Evolutionary conservation across 1,284 basidiomycete genomes (phyloP).

Genomic region (Puccinia horiana): DNA sequence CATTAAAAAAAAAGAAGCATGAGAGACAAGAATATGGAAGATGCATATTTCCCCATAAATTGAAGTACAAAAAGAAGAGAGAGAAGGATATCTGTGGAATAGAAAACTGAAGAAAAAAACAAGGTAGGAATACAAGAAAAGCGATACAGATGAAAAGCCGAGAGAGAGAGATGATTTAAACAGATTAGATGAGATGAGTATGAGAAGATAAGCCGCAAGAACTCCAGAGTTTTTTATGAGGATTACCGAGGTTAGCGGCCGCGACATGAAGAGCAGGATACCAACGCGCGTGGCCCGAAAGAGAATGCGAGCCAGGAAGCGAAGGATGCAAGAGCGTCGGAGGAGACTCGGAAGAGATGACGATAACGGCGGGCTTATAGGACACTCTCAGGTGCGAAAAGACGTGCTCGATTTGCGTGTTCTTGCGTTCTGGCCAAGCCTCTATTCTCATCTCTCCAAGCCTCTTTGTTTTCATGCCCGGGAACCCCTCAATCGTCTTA

Average conservation of each 20-base stretch:
- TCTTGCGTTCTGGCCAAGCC: background rate
- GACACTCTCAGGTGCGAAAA: conserved; percentile 25
- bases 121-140: background rate
- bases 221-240: conserved; percentile 43
- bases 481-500: background rate
- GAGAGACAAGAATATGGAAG: no score
- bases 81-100: background rate
- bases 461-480: background rate
- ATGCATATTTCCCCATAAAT: no score
- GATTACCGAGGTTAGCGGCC: conserved; percentile 36
- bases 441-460: background rate
- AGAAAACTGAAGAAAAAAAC: background rate
- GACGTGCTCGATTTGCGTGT: background rate
- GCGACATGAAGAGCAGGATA: background rate
- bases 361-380: conserved; percentile 12
- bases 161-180: background rate
- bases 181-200: background rate
- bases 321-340: background rate
- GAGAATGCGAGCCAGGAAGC: background rate
- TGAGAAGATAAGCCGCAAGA: background rate
- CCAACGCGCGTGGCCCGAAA: conserved; percentile 7
- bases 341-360: conserved; percentile 6
- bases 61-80: no score
- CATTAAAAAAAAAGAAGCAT: no score
- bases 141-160: background rate